Evolutionary conservation across 768 basidiomycete genomes (phyloP).

Genomic region (Clitopilus passeckerianus): DNA sequence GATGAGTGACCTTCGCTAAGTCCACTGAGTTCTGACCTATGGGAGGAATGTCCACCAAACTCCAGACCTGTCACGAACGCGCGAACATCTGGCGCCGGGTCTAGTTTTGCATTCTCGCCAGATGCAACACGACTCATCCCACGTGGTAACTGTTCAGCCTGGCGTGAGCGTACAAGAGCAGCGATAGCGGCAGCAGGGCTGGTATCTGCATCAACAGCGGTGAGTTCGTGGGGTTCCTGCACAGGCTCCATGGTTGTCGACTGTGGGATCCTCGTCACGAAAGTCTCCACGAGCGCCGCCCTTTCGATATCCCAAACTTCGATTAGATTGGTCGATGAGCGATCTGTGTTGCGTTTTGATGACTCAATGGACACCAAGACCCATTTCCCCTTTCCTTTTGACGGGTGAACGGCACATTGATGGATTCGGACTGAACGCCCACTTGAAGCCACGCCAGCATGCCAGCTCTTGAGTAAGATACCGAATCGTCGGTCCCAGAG

Average conservation of each 20-base stretch:
- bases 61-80: slow-evolving; percentile 69
- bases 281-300: slow-evolving; percentile 74
- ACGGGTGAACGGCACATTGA: slow-evolving; percentile 78
- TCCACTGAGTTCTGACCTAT: slow-evolving; percentile 47
- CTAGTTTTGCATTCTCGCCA: slow-evolving; percentile 18
- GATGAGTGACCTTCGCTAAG: slow-evolving; percentile 32
- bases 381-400: slow-evolving; percentile 86
- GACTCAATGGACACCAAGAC: slow-evolving; percentile 78
- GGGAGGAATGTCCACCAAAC: slow-evolving; percentile 65
- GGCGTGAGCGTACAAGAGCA: slow-evolving; percentile 69
- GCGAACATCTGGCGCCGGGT: slow-evolving; percentile 62
- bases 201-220: slow-evolving; percentile 51
- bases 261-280: slow-evolving; percentile 48
- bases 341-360: slow-evolving; percentile 34
- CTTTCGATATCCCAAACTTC: slow-evolving; percentile 96
- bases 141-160: slow-evolving; percentile 14
- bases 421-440: slow-evolving; percentile 58
- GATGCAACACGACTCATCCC: slow-evolving; percentile 23
- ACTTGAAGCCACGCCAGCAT: slow-evolving; percentile 51
- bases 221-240: slow-evolving; percentile 48
- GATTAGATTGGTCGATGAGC: slow-evolving; percentile 47
- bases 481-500: slow-evolving; percentile 98
- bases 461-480: slow-evolving; percentile 84
- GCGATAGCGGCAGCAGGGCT: slow-evolving; percentile 75
- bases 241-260: slow-evolving; percentile 36